Percentiles rank a stretch among this genome's conserved stretches.
phyloP scores from a whole-genome alignment of 495 filamentous ascomycete genomes.

The Penicillium goetzii region DNA sequence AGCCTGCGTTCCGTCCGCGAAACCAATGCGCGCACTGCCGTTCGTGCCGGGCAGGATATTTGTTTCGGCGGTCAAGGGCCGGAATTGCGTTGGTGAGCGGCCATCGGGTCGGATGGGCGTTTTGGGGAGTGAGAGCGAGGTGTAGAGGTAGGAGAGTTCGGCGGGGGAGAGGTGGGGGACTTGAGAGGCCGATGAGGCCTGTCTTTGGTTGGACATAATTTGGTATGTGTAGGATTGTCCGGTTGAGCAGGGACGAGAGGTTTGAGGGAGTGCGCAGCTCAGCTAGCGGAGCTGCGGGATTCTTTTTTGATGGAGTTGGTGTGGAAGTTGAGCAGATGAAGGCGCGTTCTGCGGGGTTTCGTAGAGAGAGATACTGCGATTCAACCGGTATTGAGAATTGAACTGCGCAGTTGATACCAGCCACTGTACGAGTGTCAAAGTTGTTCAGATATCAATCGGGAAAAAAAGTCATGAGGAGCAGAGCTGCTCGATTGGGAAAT shows the following conservation, averaged over 20 bases:
- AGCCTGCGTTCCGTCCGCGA: constrained; percentile 93
- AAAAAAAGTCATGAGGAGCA: constrained; percentile 21
- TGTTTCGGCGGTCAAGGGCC: constrained; percentile 84
- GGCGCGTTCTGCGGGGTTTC: background rate
- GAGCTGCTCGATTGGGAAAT: constrained; percentile 44
- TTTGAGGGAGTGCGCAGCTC: background rate
- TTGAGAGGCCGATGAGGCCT: constrained; percentile 52
- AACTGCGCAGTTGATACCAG: background rate
- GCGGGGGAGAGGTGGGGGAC: constrained; percentile 80
- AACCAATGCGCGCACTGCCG: constrained; percentile 89
- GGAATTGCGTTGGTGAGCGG: constrained; percentile 83
- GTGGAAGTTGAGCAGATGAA: background rate
- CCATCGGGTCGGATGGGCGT: constrained; percentile 91
- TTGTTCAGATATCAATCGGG: constrained; percentile 21
- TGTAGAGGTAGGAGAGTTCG: constrained; percentile 94
- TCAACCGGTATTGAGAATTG: background rate
- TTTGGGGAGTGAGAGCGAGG: constrained; percentile 71
- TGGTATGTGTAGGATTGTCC: constrained; percentile 6
- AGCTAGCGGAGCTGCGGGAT: constrained; percentile 1
- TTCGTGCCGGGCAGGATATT: constrained; percentile 87
- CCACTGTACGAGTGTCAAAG: constrained; percentile 1
- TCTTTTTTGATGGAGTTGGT: constrained; percentile 7
- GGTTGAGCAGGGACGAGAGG: background rate
- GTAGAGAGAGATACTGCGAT: background rate
- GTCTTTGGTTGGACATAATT: constrained; percentile 46